Base-by-base conservation (phyloP, 495 filamentous ascomycete genomes). In the Xylaria cubensis region DNA sequence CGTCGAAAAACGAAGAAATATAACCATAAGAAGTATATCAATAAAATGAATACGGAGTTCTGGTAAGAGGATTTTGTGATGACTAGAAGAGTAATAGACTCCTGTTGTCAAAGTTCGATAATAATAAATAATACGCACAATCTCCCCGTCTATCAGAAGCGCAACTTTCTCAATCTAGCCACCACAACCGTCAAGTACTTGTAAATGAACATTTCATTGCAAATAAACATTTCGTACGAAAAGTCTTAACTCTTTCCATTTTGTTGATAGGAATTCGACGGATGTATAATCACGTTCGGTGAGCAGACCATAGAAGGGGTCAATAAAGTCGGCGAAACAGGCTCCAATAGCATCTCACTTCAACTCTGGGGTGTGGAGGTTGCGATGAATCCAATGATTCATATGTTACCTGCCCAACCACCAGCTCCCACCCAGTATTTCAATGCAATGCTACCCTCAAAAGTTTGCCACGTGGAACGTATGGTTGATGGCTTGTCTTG, bases 381-480 rank as follows among this genome's bases (percentile, higher is more conserved):
- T 51, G n/a, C 3, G 48, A 51, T 51, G 48, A 51, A 51, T 12
- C n/a, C 24, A 26, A 42, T 42, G 39, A 42, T 42, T 13, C 26
- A 34, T 19, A 10, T 32, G 8, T 24, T 46, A 9, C 34, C 66
- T 46, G 39, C 17, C 32, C 24, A 44, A 39, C 21, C 39, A 29
- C 19, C 34, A 12, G 42, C n/a, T 53, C 32, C 21, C 55, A 70
- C 44, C 21, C 55, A 70, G n/a, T 59, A 41, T 32, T 0, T 36
- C 34, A 48, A 24, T 62, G 44, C 56, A 42, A 26, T 70, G n/a
- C 46, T 42, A 70, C 68, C 68, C 29, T 63, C 46, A 9, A 4
- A 3, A 34, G 32, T 29, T 10, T 55, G 68, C 44, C 68, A 70
- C 68, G 68, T 70, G 68, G 68, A 70, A 39, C 68, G 68, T 70